phyloP scores from a whole-genome alignment of 2,329 filamentous ascomycete genomes.

The Colletotrichum limetticola region DNA sequence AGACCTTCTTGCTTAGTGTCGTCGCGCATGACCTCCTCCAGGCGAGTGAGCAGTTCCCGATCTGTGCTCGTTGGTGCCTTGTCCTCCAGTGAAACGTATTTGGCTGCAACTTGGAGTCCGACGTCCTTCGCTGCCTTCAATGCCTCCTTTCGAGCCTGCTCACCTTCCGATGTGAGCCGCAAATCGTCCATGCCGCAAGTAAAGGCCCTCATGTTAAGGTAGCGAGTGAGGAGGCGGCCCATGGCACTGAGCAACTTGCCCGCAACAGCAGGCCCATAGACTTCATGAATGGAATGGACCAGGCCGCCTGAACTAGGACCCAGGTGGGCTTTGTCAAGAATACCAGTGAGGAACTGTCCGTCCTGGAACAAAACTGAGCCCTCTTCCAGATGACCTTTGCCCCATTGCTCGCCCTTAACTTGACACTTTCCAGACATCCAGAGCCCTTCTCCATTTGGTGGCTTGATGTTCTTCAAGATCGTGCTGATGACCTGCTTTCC shows the following conservation, averaged over 20 bases:
- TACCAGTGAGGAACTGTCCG: conserved; percentile 88
- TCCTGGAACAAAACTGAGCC: conserved; percentile 83
- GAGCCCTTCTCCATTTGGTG: conserved; percentile 78
- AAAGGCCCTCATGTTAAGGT: conserved; percentile 93
- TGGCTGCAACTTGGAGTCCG: conserved; percentile 83
- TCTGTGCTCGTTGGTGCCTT: conserved; percentile 71
- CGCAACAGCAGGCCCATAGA: conserved; percentile 88
- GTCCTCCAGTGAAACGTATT: conserved; percentile 86
- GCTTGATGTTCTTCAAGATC: conserved; percentile 91
- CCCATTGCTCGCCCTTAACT: conserved; percentile 85
- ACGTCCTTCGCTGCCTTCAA: conserved; percentile 74
- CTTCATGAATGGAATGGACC: conserved; percentile 91
- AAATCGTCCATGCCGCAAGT: conserved; percentile 98
- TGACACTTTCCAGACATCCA: conserved; percentile 84
- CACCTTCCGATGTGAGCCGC: conserved; percentile 82
- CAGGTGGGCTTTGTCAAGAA: conserved; percentile 95
- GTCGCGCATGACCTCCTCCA: conserved; percentile 92
- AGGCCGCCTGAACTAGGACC: conserved; percentile 88
- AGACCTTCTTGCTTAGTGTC: conserved; percentile 90
- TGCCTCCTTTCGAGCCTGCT: conserved; percentile 74
- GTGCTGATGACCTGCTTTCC: conserved; percentile 97
- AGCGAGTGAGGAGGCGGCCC: conserved; percentile 87
- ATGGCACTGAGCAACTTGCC: conserved; percentile 90
- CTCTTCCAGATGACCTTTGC: conserved; percentile 75
- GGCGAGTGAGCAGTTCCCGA: conserved; percentile 76